Evolutionary conservation across 2,329 filamentous ascomycete species (phyloP), one percentile per base, ranked within the genome.

Genomic region (Botryotinia globosa): DNA sequence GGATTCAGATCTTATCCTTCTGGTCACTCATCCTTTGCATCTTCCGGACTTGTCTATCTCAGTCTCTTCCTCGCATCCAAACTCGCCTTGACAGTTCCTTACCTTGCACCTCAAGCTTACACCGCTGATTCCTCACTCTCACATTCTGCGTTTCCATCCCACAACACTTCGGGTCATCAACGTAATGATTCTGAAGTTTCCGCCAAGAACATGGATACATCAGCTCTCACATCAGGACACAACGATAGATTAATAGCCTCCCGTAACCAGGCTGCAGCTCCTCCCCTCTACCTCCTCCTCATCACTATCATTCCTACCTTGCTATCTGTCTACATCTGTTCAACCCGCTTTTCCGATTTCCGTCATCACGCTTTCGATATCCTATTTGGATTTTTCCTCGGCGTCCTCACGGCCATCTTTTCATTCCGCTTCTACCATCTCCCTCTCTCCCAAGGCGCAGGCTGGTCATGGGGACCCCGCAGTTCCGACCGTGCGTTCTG

Each of bases 341-440:
- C 90, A 42, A 95, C 93, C 1, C 91, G 95, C 18, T 98, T 91
- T 87, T 94, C 91, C 74, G 91, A 98, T 81, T 97, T 91, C 83
- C 90, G 93, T 56, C 95, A 98, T 81, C 92, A 95, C 80, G 94
- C 91, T n/a, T 95, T 97, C 80, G 95, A 98, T 76, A 92, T 98
- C 76, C 83, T 98, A 3, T 93, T 92, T 75, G 95, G 95, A n/a
- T 92, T 91, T 72, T 76, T 92, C 20, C 91, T 98, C 74, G 95
- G 95, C 14, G 86, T 91, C 22, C 82, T 90, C 62, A 88, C 88
- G 54, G 88, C 92, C 32, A 90, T 90, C 80, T 89, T 95, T 77
- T 88, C 90, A 4, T 97, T 97, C 84, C 87, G 92, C 37, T 93
- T 91, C 84, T 98, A 97, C 80, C 94, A 98, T 80, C 83, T 96